phyloP scores from a whole-genome alignment of 352 stramenopile genomes.

The Phytopythium vexans region DNA sequence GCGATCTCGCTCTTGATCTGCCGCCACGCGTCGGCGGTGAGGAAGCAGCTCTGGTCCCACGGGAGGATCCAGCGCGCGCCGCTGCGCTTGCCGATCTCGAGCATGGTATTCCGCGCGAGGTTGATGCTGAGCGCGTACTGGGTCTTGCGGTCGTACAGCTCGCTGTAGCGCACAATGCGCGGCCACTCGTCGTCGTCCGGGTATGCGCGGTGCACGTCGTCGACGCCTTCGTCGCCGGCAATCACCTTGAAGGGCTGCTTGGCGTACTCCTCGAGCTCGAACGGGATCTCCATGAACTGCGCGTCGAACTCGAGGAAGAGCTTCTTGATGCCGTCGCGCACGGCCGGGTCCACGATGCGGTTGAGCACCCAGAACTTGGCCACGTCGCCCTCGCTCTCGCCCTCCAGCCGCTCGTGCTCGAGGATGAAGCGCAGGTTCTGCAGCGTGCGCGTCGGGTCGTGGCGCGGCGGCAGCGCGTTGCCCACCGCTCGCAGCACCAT shows the following conservation, averaged over 20 bases:
- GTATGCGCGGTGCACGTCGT: conserved; percentile 25
- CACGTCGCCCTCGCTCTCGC: conserved; percentile 12
- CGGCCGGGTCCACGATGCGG: conserved; percentile 26
- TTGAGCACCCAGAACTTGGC: conserved; percentile 54
- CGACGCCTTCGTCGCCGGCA: conserved; percentile 31
- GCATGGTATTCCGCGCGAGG: conserved; percentile 40
- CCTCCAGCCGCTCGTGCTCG: conserved; percentile 43
- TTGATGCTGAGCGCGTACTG: conserved; percentile 53
- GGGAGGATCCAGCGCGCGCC: conserved; percentile 45
- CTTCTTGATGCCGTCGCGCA: conserved; percentile 21
- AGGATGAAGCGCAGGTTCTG: conserved; percentile 48
- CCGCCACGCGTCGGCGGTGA: conserved; percentile 35
- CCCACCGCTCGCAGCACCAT: conserved; percentile 39
- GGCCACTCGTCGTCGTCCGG: conserved; percentile 21
- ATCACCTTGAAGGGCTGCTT: conserved; percentile 35
- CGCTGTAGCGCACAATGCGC: conserved; percentile 23
- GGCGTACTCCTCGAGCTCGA: conserved; percentile 30
- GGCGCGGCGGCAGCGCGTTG: conserved; percentile 52
- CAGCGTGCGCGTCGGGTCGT: conserved; percentile 34
- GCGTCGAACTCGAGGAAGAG: conserved; percentile 34
- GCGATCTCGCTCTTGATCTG: conserved; percentile 31
- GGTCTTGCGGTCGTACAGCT: conserved; percentile 48
- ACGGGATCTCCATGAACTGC: conserved; percentile 39
- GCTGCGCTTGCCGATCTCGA: conserved; percentile 27
- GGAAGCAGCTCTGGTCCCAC: conserved; percentile 55